Evolutionary conservation across 768 basidiomycete genomes (phyloP).

Genomic region (Suillus decipiens): DNA sequence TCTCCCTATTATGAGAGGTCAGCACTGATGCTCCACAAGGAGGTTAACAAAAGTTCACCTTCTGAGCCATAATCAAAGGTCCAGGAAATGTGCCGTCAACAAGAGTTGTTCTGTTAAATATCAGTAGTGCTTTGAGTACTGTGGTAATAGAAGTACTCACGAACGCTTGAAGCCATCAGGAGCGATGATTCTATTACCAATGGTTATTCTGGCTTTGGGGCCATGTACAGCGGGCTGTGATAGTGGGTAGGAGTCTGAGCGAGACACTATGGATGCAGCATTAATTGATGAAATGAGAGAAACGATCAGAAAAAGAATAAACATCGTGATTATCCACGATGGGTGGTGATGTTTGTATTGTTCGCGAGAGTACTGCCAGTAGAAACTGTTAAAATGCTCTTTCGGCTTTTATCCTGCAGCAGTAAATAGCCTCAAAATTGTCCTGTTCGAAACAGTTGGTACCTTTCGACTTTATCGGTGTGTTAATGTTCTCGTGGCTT

Average conservation of each 20-base stretch:
- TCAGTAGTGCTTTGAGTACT: neutral
- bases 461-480: neutral
- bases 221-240: conserved; percentile 17
- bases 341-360: too few relatives aligned
- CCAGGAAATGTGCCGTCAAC: conserved; percentile 47
- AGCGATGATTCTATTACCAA: conserved; percentile 41
- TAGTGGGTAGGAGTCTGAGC: conserved; percentile 15
- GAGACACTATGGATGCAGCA: conserved; percentile 22
- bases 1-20: conserved; percentile 33
- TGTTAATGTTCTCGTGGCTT: neutral
- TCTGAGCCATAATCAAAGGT: conserved; percentile 42
- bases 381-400: neutral
- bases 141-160: conserved; percentile 26
- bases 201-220: conserved; percentile 27
- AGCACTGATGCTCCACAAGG: neutral
- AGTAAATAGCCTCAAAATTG: neutral
- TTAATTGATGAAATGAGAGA: conserved; percentile 12
- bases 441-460: neutral
- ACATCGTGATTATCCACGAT: conserved; percentile 13
- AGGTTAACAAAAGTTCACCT: conserved; percentile 21
- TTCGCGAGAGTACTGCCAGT: neutral
- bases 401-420: neutral
- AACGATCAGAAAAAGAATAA: conserved; percentile 8
- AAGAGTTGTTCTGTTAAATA: conserved; percentile 38
- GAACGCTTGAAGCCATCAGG: conserved; percentile 48